These are phyloP conservation scores for Capsicum pubescens DNA, from an alignment of 257 asterid genomes.

Conservation along the genomic window DNA sequence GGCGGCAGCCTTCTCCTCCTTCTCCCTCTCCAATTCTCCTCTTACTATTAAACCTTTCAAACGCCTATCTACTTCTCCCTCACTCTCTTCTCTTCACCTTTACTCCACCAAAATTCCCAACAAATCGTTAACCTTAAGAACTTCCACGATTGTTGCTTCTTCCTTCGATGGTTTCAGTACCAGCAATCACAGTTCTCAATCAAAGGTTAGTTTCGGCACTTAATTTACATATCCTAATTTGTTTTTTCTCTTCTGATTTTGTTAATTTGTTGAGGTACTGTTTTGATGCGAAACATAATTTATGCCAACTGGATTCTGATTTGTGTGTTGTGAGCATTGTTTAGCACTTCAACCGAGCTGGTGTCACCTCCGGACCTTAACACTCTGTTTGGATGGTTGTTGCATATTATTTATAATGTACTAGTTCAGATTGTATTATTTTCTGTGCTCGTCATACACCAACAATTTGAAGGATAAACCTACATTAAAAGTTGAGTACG, in stretches of 20 bases:
- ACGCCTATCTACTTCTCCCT: constrained; percentile 27
- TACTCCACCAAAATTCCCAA: constrained; percentile 22
- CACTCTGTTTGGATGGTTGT: too few species aligned
- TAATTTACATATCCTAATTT: not conserved
- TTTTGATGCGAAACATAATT: not conserved
- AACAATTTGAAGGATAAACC: too few species aligned
- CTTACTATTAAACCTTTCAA: constrained; percentile 36
- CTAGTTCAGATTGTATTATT: too few species aligned
- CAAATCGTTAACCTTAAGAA: constrained; percentile 35
- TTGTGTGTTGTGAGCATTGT: not conserved
- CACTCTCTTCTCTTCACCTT: constrained; percentile 33
- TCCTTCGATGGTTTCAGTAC: constrained; percentile 44
- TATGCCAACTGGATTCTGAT: not conserved
- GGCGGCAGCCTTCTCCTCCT: constrained; percentile 86
- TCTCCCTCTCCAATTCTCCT: constrained; percentile 48
- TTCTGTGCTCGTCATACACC: too few species aligned
- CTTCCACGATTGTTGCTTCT: constrained; percentile 48
- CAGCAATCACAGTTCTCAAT: constrained; percentile 45
- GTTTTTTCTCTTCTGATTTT: not conserved
- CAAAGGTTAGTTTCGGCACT: constrained; percentile 51
- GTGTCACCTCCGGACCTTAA: not conserved
- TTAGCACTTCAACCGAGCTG: not conserved
- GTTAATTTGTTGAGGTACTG: not conserved
- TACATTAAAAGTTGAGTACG: too few species aligned
- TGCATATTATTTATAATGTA: too few species aligned